Evolutionary conservation across 345 rosid genomes (phyloP).

Genomic region (Tarenaya hassleriana): DNA sequence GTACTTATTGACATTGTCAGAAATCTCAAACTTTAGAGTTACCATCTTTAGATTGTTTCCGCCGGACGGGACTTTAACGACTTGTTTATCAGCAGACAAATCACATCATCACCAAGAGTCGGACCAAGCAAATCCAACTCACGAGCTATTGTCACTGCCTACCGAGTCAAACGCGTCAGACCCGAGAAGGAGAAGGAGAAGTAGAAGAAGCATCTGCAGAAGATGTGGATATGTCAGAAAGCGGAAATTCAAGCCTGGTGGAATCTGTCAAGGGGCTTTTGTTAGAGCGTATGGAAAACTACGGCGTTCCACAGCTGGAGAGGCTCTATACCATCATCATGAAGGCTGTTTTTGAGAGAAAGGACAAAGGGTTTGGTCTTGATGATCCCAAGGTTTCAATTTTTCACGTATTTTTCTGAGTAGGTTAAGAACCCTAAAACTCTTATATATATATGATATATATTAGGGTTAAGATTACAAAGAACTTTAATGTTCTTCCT

Average conservation of each 20-base stretch:
- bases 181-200: constrained; percentile 20
- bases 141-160: constrained; percentile 31
- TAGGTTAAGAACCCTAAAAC: too few relatives aligned
- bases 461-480: too few relatives aligned
- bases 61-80: constrained; percentile 4
- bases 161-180: constrained; percentile 33
- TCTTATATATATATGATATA: too few relatives aligned
- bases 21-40: too few relatives aligned
- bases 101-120: constrained; percentile 37
- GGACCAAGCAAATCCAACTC: constrained; percentile 31
- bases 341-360: constrained; percentile 60
- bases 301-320: constrained; percentile 79
- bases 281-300: constrained; percentile 48
- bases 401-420: too few relatives aligned
- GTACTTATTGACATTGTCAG: background rate
- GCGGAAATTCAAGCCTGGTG: constrained; percentile 35
- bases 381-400: constrained; percentile 56
- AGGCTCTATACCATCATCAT: constrained; percentile 67
- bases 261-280: constrained; percentile 42
- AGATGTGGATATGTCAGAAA: constrained; percentile 35
- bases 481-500: too few relatives aligned
- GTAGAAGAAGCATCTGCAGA: constrained; percentile 14
- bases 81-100: constrained; percentile 45
- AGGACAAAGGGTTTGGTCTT: constrained; percentile 34
- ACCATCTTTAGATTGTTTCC: background rate